Base-by-base conservation (phyloP, 768 basidiomycete species). In the Infundibulicybe gibba region DNA sequence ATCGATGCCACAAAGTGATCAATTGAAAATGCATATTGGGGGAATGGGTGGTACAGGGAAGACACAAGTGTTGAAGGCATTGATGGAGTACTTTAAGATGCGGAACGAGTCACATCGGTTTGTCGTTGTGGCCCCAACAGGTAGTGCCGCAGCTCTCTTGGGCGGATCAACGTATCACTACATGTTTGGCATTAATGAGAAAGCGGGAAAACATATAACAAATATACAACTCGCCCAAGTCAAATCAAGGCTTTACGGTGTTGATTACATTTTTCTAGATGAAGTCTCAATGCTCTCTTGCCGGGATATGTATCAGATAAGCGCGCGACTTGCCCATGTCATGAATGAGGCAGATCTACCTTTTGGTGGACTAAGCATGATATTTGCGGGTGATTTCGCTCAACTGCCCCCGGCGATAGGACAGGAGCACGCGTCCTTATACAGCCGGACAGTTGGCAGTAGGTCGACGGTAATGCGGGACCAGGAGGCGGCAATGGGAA, bases 271-370 rank as follows among this genome's bases (percentile, higher is more conserved):
- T n/a, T n/a, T n/a, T n/a, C n/a, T n/a, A n/a, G n/a, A n/a, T n/a
- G n/a, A n/a, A n/a, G n/a, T n/a, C n/a, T n/a, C n/a, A n/a, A n/a
- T n/a, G n/a, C n/a, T n/a, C n/a, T n/a, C n/a, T n/a, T n/a, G n/a
- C n/a, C n/a, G n/a, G n/a, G n/a, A n/a, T n/a, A n/a, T 72, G 10
- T 58, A 71, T 1, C 69, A 70, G 51, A 53, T 73, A 3, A n/a
- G n/a, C n/a, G n/a, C n/a, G n/a, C n/a, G n/a, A n/a, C n/a, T n/a
- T n/a, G n/a, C n/a, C 70, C 74, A 35, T 49, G 73, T 12, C 68
- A 74, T 57, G 71, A 76, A 43, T 70, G 0, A 76, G 74, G 72
- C 35, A 73, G 2, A 50, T 58, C 0, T n/a, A n/a, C n/a, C n/a
- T n/a, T n/a, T n/a, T n/a, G n/a, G n/a, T n/a, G n/a, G n/a, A n/a